A percentile compares a stretch with the other conserved stretches of the same genome.
phyloP scores from a whole-genome alignment of 345 rosid genomes.

The Angophora floribunda region DNA sequence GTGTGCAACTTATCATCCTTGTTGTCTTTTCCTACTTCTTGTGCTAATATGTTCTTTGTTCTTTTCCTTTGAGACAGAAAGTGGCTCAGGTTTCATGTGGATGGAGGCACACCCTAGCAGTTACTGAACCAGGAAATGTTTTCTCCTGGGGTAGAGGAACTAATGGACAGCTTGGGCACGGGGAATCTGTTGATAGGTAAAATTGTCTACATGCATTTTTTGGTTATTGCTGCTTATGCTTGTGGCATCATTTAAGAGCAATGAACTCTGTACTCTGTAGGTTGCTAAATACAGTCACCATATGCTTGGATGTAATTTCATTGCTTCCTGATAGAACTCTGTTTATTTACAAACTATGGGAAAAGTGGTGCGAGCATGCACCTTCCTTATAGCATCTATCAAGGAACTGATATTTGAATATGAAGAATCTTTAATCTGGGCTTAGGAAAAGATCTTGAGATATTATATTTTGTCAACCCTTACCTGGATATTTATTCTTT shows the following conservation, averaged over 20 bases:
- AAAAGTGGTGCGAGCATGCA: background rate
- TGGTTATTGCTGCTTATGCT: background rate
- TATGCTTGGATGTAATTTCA: background rate
- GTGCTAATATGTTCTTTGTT: background rate
- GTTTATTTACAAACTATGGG: background rate
- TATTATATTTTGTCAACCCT: background rate
- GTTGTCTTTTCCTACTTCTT: background rate
- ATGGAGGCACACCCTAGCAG: constrained; percentile 96
- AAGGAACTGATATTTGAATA: background rate
- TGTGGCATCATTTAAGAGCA: background rate
- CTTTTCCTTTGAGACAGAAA: constrained; percentile 37
- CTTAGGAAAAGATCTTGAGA: background rate
- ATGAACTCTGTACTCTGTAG: background rate
- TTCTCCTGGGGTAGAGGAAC: constrained; percentile 99
- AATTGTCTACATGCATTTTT: background rate
- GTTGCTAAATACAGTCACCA: background rate
- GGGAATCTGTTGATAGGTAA: constrained; percentile 76
- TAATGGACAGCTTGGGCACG: constrained; percentile 95
- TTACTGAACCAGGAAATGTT: constrained; percentile 68
- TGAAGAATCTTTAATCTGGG: background rate
- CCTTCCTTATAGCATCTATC: background rate
- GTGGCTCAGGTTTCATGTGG: constrained; percentile 84
- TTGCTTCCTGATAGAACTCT: background rate
- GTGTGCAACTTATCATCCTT: background rate
- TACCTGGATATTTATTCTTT: background rate